A percentile compares a stretch with the other conserved stretches of the same genome.
Evolutionary conservation across 2,329 filamentous ascomycete genomes (phyloP).

Genomic region (Tolypocladium tropicale): DNA sequence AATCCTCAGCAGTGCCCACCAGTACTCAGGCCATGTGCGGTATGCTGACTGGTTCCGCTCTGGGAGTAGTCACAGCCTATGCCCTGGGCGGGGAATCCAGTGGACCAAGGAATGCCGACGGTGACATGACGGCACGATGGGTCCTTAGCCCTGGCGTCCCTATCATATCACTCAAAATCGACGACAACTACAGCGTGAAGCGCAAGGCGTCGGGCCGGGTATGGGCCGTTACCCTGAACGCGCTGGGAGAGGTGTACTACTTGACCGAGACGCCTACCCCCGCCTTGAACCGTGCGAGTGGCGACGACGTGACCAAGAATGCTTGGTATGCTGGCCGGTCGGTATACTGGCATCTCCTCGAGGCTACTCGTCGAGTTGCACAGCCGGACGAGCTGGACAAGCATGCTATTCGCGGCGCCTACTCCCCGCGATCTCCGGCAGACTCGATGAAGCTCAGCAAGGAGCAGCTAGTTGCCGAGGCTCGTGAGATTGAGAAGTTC

Average conservation of each 20-base stretch:
- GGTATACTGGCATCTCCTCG: conserved; percentile 71
- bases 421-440: conserved; percentile 71
- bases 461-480: conserved; percentile 65
- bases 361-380: conserved; percentile 63
- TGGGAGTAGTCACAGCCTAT: conserved; percentile 75
- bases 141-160: conserved; percentile 86
- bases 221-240: conserved; percentile 92
- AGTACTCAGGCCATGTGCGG: conserved; percentile 70
- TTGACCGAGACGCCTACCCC: conserved; percentile 59
- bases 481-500: conserved; percentile 71
- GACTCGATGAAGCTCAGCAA: conserved; percentile 60
- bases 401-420: conserved; percentile 58
- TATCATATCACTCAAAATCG: conserved; percentile 72
- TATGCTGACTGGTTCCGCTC: conserved; percentile 72
- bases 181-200: conserved; percentile 68
- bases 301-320: conserved; percentile 48
- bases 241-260: conserved; percentile 84
- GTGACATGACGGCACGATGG: conserved; percentile 82
- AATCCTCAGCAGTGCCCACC: conserved; percentile 60
- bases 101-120: conserved; percentile 54
- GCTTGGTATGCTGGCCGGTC: conserved; percentile 76
- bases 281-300: conserved; percentile 35
- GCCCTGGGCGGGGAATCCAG: conserved; percentile 53
- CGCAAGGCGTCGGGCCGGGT: conserved; percentile 61
- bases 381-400: conserved; percentile 64